phyloP scores from a whole-genome alignment of 2,329 filamentous ascomycete genomes.

The Pseudogymnoascus sp. region DNA sequence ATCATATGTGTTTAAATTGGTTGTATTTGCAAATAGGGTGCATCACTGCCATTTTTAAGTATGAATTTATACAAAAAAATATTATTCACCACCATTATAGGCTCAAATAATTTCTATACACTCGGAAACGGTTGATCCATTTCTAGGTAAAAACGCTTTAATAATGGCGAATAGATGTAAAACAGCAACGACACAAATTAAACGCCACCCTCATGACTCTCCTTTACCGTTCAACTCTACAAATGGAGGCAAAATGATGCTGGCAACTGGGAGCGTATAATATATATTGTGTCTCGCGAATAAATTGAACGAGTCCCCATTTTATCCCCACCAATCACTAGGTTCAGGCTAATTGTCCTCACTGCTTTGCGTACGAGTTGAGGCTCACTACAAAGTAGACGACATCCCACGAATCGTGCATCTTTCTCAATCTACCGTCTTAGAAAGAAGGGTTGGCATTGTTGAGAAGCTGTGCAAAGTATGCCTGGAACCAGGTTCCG shows the following conservation, averaged over 20 bases:
- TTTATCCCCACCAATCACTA: neutral
- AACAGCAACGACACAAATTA: too few species aligned
- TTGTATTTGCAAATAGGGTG: too few species aligned
- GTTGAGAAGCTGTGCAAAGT: slow-evolving; percentile 48
- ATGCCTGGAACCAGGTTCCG: slow-evolving; percentile 54
- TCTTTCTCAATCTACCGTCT: slow-evolving; percentile 2
- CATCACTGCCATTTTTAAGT: too few species aligned
- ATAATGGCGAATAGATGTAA: too few species aligned
- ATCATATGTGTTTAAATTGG: too few species aligned
- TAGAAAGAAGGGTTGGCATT: slow-evolving; percentile 48
- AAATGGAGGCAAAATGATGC: neutral
- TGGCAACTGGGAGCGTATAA: neutral
- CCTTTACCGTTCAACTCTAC: neutral
- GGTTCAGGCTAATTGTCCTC: neutral
- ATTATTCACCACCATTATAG: too few species aligned
- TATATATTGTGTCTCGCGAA: neutral
- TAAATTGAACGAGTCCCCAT: neutral
- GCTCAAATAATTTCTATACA: too few species aligned
- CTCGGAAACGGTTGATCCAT: too few species aligned
- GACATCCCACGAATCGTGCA: neutral
- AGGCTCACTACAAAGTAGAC: neutral
- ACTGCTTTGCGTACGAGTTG: neutral
- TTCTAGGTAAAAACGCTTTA: too few species aligned
- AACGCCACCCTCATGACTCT: too few species aligned
- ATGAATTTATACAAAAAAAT: too few species aligned